These are phyloP conservation scores for Trichosporon sp. DNA, from an alignment of 1,284 basidiomycete species.

Conservation along the genomic window DNA sequence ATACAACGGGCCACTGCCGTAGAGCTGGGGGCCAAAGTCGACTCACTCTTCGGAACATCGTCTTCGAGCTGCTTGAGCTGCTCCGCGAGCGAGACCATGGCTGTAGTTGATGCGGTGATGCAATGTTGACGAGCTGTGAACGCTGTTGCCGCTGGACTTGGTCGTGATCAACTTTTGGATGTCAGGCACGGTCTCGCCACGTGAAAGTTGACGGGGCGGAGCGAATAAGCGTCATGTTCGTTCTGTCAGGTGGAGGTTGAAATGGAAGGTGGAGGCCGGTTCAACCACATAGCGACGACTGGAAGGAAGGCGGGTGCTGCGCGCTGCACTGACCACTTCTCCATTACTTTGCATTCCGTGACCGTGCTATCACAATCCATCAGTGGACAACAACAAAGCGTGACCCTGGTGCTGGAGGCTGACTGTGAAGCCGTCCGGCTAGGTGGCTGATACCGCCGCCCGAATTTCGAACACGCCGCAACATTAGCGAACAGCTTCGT, in stretches of 20 bases:
- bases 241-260: neutral
- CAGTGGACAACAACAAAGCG: neutral
- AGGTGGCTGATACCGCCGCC: neutral
- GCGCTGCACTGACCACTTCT: too few relatives aligned
- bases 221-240: neutral
- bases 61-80: conserved; percentile 78
- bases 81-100: conserved; percentile 65
- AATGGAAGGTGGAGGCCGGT: too few relatives aligned
- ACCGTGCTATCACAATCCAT: neutral
- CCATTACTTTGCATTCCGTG: too few relatives aligned
- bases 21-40: too few relatives aligned
- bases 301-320: too few relatives aligned
- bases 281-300: too few relatives aligned
- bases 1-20: too few relatives aligned
- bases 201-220: neutral
- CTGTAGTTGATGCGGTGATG: neutral
- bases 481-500: too few relatives aligned
- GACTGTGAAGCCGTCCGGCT: neutral
- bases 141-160: neutral
- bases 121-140: conserved; percentile 5
- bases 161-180: conserved; percentile 16
- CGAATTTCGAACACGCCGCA: too few relatives aligned
- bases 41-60: conserved; percentile 46
- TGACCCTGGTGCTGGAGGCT: neutral
- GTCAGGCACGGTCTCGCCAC: neutral